Conservation (phyloP, 768 basidiomycete genomes). For the Panaeolus cyanescens region DNA sequence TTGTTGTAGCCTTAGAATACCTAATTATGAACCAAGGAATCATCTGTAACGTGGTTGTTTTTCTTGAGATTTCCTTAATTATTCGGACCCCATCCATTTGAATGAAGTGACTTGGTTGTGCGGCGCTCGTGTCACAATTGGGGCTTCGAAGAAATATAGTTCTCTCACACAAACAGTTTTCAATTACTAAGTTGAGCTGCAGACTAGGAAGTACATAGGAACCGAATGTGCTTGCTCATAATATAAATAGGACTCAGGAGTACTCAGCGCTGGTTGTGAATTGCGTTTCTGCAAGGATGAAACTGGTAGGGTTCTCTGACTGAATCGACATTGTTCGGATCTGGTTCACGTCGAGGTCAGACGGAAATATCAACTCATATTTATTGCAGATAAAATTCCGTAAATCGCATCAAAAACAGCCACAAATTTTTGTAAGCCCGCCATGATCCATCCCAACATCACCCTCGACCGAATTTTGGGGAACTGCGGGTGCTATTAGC, state of each 20-base stretch:
- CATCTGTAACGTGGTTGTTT: neutral
- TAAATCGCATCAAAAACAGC: neutral
- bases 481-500: neutral
- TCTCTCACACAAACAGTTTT: too few relatives aligned
- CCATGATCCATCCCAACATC: neutral
- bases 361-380: neutral
- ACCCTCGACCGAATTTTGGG: neutral
- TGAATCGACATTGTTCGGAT: neutral
- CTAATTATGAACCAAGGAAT: neutral
- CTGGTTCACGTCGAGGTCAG: neutral
- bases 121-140: too few relatives aligned
- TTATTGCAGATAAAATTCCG: neutral
- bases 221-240: neutral
- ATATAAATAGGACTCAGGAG: neutral
- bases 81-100: too few relatives aligned
- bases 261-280: neutral
- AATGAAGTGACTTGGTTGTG: too few relatives aligned
- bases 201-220: neutral
- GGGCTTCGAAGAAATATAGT: too few relatives aligned
- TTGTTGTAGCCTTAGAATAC: constrained; percentile 1
- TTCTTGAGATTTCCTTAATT: neutral
- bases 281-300: neutral
- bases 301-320: neutral
- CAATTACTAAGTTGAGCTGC: too few relatives aligned
- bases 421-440: neutral